phyloP scores from a whole-genome alignment of 352 stramenopile species.

The Globisporangium takayamanum region DNA sequence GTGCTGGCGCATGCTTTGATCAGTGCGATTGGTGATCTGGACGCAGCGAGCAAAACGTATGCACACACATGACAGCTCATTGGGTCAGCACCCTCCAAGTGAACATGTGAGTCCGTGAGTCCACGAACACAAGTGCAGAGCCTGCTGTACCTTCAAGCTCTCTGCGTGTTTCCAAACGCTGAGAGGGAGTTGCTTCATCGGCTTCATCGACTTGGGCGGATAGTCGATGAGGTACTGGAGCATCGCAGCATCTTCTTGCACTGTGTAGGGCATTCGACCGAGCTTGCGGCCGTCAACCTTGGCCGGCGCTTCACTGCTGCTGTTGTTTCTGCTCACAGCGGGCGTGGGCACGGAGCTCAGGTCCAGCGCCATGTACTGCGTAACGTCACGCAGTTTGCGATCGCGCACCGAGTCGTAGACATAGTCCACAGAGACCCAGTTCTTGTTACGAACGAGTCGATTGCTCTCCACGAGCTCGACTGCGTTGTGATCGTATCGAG shows the following conservation, averaged over 20 bases:
- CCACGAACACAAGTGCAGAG: too few species aligned
- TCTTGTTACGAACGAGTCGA: constrained; percentile 15
- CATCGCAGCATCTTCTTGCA: constrained; percentile 41
- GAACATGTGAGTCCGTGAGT: too few species aligned
- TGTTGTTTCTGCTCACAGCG: background rate
- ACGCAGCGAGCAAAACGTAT: background rate
- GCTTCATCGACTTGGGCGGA: background rate
- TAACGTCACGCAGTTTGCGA: constrained; percentile 22
- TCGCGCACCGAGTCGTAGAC: constrained; percentile 38
- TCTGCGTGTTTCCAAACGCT: constrained; percentile 31
- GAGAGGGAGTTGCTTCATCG: constrained; percentile 14
- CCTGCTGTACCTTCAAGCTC: background rate
- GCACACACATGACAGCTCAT: background rate
- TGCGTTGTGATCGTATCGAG: background rate
- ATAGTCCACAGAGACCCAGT: constrained; percentile 43
- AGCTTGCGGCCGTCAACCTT: background rate
- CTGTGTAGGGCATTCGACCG: constrained; percentile 23
- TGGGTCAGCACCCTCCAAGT: too few species aligned
- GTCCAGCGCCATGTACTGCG: constrained; percentile 26
- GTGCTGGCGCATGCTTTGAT: constrained; percentile 47
- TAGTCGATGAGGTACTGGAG: constrained; percentile 19
- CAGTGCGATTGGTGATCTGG: constrained; percentile 29
- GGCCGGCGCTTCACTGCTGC: background rate
- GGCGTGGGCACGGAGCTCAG: background rate
- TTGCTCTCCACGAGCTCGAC: constrained; percentile 39